phyloP scores from a whole-genome alignment of 179 eudicot species.

The Monotropa hypopitys region DNA sequence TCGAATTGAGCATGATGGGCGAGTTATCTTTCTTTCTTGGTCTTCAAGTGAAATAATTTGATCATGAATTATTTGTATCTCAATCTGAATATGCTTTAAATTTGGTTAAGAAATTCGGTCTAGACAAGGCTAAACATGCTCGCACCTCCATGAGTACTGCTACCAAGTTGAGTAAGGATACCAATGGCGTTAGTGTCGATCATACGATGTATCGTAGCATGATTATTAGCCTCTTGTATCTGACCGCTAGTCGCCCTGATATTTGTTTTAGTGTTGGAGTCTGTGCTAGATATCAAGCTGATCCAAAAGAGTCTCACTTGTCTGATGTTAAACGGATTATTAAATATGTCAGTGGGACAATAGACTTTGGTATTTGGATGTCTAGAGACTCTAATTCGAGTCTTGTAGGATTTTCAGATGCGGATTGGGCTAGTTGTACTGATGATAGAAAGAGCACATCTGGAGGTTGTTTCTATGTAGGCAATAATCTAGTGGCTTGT shows the following conservation, averaged over 20 bases:
- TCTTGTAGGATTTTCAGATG: neutral
- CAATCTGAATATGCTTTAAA: neutral
- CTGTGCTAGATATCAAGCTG: neutral
- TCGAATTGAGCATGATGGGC: neutral
- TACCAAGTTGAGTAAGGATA: neutral
- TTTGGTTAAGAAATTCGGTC: neutral
- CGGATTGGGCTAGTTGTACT: neutral
- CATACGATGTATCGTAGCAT: neutral
- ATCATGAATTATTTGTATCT: neutral
- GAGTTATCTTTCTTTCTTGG: neutral
- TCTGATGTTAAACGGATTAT: neutral
- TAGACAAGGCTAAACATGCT: neutral
- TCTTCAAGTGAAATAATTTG: neutral
- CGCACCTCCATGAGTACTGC: neutral
- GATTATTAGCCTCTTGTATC: neutral
- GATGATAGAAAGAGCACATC: neutral
- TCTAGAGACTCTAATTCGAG: neutral
- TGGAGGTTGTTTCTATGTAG: neutral
- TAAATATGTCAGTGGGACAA: neutral
- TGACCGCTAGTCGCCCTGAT: neutral
- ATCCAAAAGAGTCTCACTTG: neutral
- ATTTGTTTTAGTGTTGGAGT: neutral
- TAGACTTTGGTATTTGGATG: neutral
- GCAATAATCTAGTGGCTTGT: neutral
- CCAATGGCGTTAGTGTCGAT: neutral